phyloP scores from a whole-genome alignment of 2,329 filamentous ascomycete species.

The Emmonsiellopsis sp. region DNA sequence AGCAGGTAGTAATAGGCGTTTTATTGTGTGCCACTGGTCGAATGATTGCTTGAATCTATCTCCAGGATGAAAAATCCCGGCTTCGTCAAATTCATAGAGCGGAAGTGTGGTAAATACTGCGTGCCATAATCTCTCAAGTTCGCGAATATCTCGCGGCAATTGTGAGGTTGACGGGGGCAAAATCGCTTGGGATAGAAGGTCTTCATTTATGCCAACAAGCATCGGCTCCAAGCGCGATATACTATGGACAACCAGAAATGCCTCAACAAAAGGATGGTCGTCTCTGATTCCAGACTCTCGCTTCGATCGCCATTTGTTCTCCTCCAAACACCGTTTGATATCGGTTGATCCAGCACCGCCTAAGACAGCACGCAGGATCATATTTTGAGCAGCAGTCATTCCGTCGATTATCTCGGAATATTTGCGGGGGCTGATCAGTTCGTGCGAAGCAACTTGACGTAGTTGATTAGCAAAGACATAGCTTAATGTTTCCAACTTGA shows the following conservation, averaged over 20 bases:
- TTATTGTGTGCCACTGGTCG: conserved; percentile 44
- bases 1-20: conserved; percentile 36
- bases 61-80: conserved; percentile 37
- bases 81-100: conserved; percentile 41
- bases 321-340: conserved; percentile 36
- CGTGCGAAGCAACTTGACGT: conserved; percentile 27
- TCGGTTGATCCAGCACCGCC: conserved; percentile 23
- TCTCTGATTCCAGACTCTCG: conserved; percentile 42
- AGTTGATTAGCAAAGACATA: conserved; percentile 30
- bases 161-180: conserved; percentile 24
- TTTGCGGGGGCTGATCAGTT: conserved; percentile 17
- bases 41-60: conserved; percentile 28
- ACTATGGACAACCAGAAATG: conserved; percentile 39
- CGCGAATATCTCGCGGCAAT: conserved; percentile 18
- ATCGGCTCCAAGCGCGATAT: conserved; percentile 21
- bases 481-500: conserved; percentile 17
- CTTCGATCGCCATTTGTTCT: conserved; percentile 29
- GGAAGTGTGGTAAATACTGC: conserved; percentile 46
- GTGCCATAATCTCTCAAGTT: conserved; percentile 30
- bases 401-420: conserved; percentile 18
- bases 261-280: conserved; percentile 34
- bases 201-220: conserved; percentile 27
- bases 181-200: conserved; percentile 28
- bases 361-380: conserved; percentile 27
- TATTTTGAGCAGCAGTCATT: conserved; percentile 24